These are phyloP conservation scores for Delphinella strobiligena DNA, from an alignment of 2,329 filamentous ascomycete species.

Conservation along the genomic window DNA sequence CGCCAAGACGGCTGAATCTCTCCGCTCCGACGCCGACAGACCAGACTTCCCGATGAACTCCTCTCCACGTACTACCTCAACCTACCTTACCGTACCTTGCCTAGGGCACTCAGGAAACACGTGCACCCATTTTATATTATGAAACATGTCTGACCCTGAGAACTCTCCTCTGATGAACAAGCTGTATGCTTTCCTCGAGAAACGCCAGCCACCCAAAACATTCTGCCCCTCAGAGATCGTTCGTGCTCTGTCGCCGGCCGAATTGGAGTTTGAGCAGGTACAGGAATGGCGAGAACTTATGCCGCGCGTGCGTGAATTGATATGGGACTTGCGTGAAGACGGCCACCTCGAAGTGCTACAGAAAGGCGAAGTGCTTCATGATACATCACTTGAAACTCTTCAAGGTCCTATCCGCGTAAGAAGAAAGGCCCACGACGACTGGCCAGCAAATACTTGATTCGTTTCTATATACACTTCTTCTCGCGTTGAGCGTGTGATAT, in stretches of 20 bases:
- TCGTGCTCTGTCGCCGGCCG: conserved; percentile 28
- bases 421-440: no score
- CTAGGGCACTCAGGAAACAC: not conserved
- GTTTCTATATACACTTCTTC: no score
- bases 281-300: conserved; percentile 36
- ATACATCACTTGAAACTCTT: conserved; percentile 24
- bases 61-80: no score
- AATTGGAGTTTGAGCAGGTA: conserved; percentile 23
- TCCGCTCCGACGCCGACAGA: no score
- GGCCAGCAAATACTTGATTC: no score
- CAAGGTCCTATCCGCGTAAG: conserved; percentile 37
- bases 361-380: conserved; percentile 29
- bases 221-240: conserved; percentile 42
- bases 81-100: no score
- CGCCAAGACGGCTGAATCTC: no score
- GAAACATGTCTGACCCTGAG: not conserved
- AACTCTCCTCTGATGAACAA: not conserved
- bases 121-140: not conserved
- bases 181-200: conserved; percentile 5
- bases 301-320: conserved; percentile 28
- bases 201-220: conserved; percentile 33
- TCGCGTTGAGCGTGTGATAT: no score
- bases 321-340: conserved; percentile 29
- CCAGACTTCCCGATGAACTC: no score
- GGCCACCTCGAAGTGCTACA: conserved; percentile 38